Percentiles rank a stretch among this genome's conserved stretches.
Conservation (phyloP, 371 early-diverging fungal genomes). For the Circinella umbellata region DNA sequence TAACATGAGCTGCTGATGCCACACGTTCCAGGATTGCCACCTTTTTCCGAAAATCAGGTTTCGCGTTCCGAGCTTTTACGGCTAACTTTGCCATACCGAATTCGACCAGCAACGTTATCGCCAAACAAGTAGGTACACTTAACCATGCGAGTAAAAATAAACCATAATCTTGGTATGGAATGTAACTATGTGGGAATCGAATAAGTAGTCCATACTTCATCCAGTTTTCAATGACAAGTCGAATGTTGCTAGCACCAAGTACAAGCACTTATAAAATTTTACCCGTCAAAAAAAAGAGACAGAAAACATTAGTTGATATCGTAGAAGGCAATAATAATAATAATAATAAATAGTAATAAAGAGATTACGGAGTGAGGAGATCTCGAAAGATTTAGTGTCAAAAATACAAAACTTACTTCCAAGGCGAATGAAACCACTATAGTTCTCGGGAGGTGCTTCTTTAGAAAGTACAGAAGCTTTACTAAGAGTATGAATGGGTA, state of each 20-base stretch:
- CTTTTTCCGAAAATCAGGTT: conserved; percentile 40
- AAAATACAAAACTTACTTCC: conserved; percentile 54
- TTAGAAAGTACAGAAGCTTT: conserved; percentile 72
- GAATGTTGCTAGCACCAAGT: conserved; percentile 81
- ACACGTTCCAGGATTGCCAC: conserved; percentile 39
- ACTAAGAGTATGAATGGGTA: conserved; percentile 65
- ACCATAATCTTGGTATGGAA: conserved; percentile 61
- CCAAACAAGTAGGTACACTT: conserved; percentile 56
- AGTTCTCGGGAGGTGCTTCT: conserved; percentile 79
- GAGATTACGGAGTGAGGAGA: no score
- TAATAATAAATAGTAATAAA: no score
- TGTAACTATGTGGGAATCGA: conserved; percentile 63
- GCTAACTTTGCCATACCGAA: conserved; percentile 43
- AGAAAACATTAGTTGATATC: no score
- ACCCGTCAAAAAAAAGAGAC: no score
- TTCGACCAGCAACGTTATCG: conserved; percentile 65
- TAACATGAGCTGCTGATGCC: conserved; percentile 47
- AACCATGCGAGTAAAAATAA: conserved; percentile 54
- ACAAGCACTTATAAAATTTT: conserved; percentile 63
- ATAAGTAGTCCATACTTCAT: conserved; percentile 88
- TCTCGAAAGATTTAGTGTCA: no score
- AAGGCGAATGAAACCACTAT: conserved; percentile 70
- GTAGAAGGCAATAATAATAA: no score
- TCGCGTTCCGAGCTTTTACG: conserved; percentile 33
- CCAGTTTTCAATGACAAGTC: conserved; percentile 88